Evolutionary conservation across 1,284 basidiomycete genomes (phyloP), one percentile per base, ranked within the genome.

Genomic region (Sporisorium iseilematis-ciliati): DNA sequence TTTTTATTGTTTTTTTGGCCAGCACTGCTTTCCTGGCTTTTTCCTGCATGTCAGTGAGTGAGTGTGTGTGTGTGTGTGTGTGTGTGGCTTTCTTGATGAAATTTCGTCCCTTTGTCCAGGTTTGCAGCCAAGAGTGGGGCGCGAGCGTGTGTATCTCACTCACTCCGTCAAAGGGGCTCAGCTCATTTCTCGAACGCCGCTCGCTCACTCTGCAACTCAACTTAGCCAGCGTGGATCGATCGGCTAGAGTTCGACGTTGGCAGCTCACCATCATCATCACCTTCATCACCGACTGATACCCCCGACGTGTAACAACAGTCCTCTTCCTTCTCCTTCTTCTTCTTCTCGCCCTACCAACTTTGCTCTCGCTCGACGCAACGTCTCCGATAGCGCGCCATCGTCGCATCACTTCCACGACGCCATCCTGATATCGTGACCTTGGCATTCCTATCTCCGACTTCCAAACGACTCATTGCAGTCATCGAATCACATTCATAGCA

Each of bases 1-100:
- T 29, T n/a, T 29, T 48, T 48, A n/a, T n/a, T n/a, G 26, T 21
- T n/a, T 29, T 12, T 48, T 29, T n/a, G 46, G 46, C 46, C 46
- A 48, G 26, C 46, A 48, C 46, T 7, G 43, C 43, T 46, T 23
- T 45, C 4, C 40, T 20, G 40, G n/a, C n/a, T 18, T 20, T 41
- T 21, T 42, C 7, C 41, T 42, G 41, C 20, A n/a, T n/a, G 41
- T 29, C 29, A 29, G 5, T 29, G 4, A 16, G 35, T 14, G 1
- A 16, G 35, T n/a, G n/a, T n/a, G n/a, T n/a, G 16, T 14, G 12
- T 2, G 35, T 33, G 33, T 26, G 14, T 25, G 25, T 25, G 46
- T 29, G 46, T 48, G 23, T 26, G 23, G 10, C 3, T 7, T 29
- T 46, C 43, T 7, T 10, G 8, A 16, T 38, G 35, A 16, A 38